phyloP scores from a whole-genome alignment of 345 rosid genomes.

The Geranium brycei region DNA sequence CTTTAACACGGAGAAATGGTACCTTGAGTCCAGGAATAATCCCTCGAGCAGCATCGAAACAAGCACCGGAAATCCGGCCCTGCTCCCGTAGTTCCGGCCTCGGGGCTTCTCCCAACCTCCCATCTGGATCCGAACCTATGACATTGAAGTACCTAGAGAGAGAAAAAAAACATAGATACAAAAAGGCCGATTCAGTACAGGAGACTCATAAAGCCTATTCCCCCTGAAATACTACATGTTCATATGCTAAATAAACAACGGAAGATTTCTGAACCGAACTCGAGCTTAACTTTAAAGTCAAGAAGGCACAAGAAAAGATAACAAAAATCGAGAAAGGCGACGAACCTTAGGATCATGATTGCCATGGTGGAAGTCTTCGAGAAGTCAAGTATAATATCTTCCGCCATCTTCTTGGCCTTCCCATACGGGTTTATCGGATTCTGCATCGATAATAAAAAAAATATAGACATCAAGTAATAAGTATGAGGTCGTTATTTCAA shows the following conservation, averaged over 20 bases:
- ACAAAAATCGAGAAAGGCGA: neutral
- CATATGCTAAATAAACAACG: too few species aligned
- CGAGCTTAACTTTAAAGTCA: too few species aligned
- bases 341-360: conserved; percentile 81
- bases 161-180: conserved; percentile 1
- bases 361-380: conserved; percentile 84
- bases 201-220: too few species aligned
- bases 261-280: too few species aligned
- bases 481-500: too few species aligned
- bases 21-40: conserved; percentile 78
- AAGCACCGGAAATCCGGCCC: conserved; percentile 93
- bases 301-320: too few species aligned
- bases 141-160: conserved; percentile 79
- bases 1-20: conserved; percentile 3
- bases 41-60: conserved; percentile 98
- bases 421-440: conserved; percentile 91
- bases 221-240: too few species aligned
- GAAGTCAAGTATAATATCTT: conserved; percentile 86
- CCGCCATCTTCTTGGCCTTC: conserved; percentile 98
- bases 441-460: conserved; percentile 16
- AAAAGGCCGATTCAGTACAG: neutral
- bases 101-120: conserved; percentile 96
- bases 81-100: conserved; percentile 90
- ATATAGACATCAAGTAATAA: too few species aligned
- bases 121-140: conserved; percentile 93